A percentile compares a stretch with the other conserved stretches of the same genome.
These are phyloP conservation scores for Globisporangium echinulatum DNA, from an alignment of 352 stramenopile genomes.

Conservation along the genomic window DNA sequence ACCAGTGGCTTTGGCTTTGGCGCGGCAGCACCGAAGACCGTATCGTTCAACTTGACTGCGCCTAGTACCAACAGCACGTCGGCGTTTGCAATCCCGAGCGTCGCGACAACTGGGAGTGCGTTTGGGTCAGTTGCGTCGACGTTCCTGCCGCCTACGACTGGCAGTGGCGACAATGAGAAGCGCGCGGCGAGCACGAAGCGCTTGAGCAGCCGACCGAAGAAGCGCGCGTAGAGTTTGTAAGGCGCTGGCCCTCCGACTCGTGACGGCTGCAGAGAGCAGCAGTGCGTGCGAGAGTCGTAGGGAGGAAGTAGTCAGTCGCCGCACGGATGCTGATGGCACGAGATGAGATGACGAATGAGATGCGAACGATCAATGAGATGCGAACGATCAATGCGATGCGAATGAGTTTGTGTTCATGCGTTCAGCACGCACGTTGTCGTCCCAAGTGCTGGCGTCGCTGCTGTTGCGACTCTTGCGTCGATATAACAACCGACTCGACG, in stretches of 20 bases:
- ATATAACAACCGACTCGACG: too few species aligned
- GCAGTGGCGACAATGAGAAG: slow-evolving; percentile 7
- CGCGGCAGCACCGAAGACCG: slow-evolving; percentile 46
- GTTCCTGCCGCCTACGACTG: slow-evolving; percentile 23
- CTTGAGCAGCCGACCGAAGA: slow-evolving; percentile 10
- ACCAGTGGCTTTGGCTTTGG: slow-evolving; percentile 24
- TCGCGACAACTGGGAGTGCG: slow-evolving; percentile 21
- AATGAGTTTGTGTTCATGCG: too few species aligned
- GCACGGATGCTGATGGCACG: too few species aligned
- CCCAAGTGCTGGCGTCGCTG: too few species aligned
- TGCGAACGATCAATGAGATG: too few species aligned
- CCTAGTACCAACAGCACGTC: slow-evolving; percentile 9
- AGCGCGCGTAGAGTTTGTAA: slow-evolving; percentile 19
- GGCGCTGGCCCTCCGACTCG: not conserved
- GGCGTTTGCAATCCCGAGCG: slow-evolving; percentile 16
- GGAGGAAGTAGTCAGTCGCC: too few species aligned
- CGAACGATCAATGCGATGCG: too few species aligned
- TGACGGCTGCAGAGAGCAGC: too few species aligned
- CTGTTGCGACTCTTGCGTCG: too few species aligned
- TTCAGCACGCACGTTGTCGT: too few species aligned
- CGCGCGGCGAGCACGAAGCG: slow-evolving; percentile 13
- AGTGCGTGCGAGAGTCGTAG: too few species aligned
- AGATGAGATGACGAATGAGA: too few species aligned
- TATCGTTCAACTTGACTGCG: slow-evolving; percentile 43
- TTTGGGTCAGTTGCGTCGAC: slow-evolving; percentile 44